Evolutionary conservation across 148 eudicot species (phyloP), one percentile per base, ranked within the genome.

Genomic region (Oxyria digyna): DNA sequence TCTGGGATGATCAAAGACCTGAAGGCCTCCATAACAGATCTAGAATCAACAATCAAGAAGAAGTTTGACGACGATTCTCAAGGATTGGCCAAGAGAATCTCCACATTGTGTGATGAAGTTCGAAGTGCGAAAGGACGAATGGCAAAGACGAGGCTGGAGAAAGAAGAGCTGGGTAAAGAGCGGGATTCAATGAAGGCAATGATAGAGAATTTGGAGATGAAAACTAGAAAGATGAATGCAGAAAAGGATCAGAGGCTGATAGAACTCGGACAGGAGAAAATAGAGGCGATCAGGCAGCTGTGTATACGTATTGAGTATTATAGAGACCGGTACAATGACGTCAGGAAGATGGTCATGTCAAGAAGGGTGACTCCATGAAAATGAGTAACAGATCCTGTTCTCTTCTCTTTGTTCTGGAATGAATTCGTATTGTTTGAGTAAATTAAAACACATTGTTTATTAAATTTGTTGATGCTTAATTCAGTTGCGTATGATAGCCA

Each of bases 241-340:
- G 84, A 85, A 78, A 84, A 73, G 67, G 74, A 69, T 29, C 65
- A 87, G 72, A 86, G 72, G 35, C 68, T 87, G 67, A 27, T 67
- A 68, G 76, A 71, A n/a, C 48, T 91, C 31, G 78, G 80, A 21
- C 83, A 84, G 69, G 94, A 89, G 84, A 92, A 93, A 32, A 80
- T 85, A 24, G 98, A 89, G 81, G 98, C 98, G 6, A 93, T 93
- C 32, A 79, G 83, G 71, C 96, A 93, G 48, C 73, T 93, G 9
- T 93, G 96, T 69, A 75, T 86, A 69, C 89, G 83, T 89, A 82
- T 83, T 66, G 98, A 91, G 64, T 84, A 88, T 79, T 86, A 84
- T 37, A 81, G 83, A 10, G 69, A 77, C 31, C 82, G 86, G 0
- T 81, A 78, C 35, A 90, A 81, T 75, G 81, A 73, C 57, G 76